Evolutionary conservation across 2,329 filamentous ascomycete genomes (phyloP), one percentile per base, ranked within the genome.

Genomic region (Colletotrichum chrysophilum): DNA sequence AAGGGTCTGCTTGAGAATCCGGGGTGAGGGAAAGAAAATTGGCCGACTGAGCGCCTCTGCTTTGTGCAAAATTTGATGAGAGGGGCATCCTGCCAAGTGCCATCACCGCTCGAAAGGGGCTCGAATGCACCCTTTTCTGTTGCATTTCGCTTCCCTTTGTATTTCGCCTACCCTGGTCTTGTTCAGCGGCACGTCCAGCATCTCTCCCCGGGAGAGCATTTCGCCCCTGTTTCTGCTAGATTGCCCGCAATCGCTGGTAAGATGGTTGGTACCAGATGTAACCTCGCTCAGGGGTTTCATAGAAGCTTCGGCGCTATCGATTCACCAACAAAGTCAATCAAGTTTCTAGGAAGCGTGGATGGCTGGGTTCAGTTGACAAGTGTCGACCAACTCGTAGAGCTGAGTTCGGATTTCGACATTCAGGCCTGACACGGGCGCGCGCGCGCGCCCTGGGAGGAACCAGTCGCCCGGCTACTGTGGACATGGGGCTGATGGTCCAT

Each of bases 141-240:
- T 68, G 58, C 64, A 65, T 73, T 72, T 73, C 69, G 34, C 69
- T 65, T 73, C 34, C 64, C 70, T 65, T 60, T 36, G 34, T 36
- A 75, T 73, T 64, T 75, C 74, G 70, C 26, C 74, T 74, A 75
- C 70, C 74, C 74, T 18, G 62, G 73, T 68, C 43, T 21, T 56
- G 26, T 26, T 48, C 64, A 43, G 24, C 55, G 68, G 69, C 55
- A 66, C 16, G 38, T 62, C 55, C 55, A 61, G 36, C 61, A 13
- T 70, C 68, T 70, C 72, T 66, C 34, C 68, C 43, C 69, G 56
- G 28, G 32, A 56, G 24, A 68, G 43, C 26, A 65, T 69, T 7
- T 65, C 48, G 34, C 34, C 64, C 26, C 43, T 30, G 62, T 66
- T 66, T 75, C 69, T 66, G 28, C 62, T 75, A 67, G 38, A 64